These are phyloP conservation scores for Cytospora leucostoma DNA, from an alignment of 2,329 filamentous ascomycete genomes.

Conservation along the genomic window DNA sequence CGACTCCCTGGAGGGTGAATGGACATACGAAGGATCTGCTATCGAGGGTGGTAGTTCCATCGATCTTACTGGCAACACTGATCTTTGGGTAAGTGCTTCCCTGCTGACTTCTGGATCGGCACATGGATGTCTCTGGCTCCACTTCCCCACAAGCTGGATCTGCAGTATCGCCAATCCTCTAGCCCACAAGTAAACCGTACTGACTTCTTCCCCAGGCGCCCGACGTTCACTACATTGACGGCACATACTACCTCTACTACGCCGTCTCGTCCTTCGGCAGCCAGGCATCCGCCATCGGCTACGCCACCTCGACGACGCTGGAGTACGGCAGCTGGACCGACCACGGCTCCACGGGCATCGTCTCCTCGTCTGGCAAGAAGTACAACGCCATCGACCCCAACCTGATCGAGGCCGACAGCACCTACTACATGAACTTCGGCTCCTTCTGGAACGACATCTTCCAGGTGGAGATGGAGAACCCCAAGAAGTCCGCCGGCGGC, in stretches of 20 bases:
- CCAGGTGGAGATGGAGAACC: slow-evolving; percentile 52
- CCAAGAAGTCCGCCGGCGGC: slow-evolving; percentile 35
- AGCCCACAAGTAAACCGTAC: neutral
- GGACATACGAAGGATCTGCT: slow-evolving; percentile 44
- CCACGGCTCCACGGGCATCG: slow-evolving; percentile 55
- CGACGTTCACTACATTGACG: slow-evolving; percentile 59
- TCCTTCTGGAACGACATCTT: slow-evolving; percentile 70
- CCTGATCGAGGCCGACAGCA: slow-evolving; percentile 44
- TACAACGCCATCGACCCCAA: slow-evolving; percentile 66
- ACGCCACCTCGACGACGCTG: slow-evolving; percentile 48
- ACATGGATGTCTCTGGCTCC: neutral
- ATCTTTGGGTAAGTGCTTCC: slow-evolving; percentile 43
- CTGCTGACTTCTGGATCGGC: neutral
- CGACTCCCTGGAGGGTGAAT: slow-evolving; percentile 42
- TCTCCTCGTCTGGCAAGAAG: slow-evolving; percentile 41
- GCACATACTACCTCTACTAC: slow-evolving; percentile 68
- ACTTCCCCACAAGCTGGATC: neutral
- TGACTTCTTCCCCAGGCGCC: slow-evolving; percentile 54
- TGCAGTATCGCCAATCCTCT: neutral
- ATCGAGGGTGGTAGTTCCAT: slow-evolving; percentile 44
- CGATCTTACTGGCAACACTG: slow-evolving; percentile 42
- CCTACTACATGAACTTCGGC: slow-evolving; percentile 61
- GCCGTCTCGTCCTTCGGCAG: slow-evolving; percentile 62
- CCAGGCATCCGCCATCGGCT: slow-evolving; percentile 64
- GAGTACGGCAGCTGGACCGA: slow-evolving; percentile 62